Conservation (phyloP, 805 yeast species). For the Kregervanrija fluxuum region DNA sequence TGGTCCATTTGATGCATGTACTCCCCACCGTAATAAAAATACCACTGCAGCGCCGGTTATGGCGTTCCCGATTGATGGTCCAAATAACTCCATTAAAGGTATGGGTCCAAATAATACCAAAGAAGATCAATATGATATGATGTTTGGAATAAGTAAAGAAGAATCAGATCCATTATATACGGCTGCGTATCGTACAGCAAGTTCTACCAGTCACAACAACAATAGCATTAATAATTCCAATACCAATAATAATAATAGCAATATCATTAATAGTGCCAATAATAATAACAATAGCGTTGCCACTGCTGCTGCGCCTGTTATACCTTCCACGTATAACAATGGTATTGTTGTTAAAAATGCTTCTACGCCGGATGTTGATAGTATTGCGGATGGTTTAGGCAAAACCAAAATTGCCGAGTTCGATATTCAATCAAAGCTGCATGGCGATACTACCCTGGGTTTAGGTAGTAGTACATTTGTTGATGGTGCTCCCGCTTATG, state of each 20-base stretch:
- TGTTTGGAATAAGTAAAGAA: constrained; percentile 55
- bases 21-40: constrained; percentile 85
- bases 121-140: constrained; percentile 60
- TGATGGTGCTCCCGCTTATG: constrained; percentile 89
- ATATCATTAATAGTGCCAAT: too few species aligned
- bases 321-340: constrained; percentile 21
- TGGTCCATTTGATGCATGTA: constrained; percentile 98
- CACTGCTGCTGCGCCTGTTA: not conserved
- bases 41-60: constrained; percentile 77
- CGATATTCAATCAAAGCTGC: constrained; percentile 68
- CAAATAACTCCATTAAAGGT: constrained; percentile 79
- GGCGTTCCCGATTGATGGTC: constrained; percentile 95
- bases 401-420: constrained; percentile 53
- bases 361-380: constrained; percentile 16
- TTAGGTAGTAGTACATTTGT: constrained; percentile 87
- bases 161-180: constrained; percentile 39
- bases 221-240: constrained; percentile 6
- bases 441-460: constrained; percentile 83
- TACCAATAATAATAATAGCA: not conserved
- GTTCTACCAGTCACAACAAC: not conserved
- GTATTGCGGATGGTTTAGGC: constrained; percentile 32
- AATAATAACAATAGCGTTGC: too few species aligned
- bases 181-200: constrained; percentile 9
- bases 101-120: constrained; percentile 47
- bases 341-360: constrained; percentile 26